phyloP scores from a whole-genome alignment of 495 filamentous ascomycete species.

The Zalerion maritima region DNA sequence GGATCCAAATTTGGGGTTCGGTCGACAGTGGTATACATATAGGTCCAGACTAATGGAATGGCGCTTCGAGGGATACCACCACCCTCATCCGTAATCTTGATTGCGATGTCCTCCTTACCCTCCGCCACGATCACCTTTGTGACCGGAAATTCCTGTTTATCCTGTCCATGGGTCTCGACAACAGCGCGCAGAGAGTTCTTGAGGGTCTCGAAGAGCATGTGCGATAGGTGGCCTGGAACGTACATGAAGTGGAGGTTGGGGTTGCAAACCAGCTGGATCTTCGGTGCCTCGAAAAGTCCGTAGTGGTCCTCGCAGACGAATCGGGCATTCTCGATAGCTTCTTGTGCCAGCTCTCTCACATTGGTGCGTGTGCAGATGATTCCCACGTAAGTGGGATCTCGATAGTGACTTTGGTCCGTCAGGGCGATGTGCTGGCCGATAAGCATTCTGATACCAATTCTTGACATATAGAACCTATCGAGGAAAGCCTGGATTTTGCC shows the following conservation, averaged over 20 bases:
- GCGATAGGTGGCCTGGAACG: conserved; percentile 88
- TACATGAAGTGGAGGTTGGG: conserved; percentile 97
- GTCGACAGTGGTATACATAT: conserved; percentile 99
- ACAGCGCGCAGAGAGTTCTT: conserved; percentile 97
- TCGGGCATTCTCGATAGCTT: conserved; percentile 94
- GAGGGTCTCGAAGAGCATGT: conserved; percentile 98
- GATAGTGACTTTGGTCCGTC: conserved; percentile 75
- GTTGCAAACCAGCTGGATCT: conserved; percentile 89
- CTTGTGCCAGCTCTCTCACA: conserved; percentile 85
- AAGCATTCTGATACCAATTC: conserved; percentile 98
- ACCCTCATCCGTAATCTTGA: conserved; percentile 93
- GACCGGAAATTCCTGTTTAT: conserved; percentile 88
- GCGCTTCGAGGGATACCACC: conserved; percentile 83
- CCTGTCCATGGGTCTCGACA: conserved; percentile 87
- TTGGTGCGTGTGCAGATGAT: conserved; percentile 99
- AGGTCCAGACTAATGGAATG: conserved; percentile 96
- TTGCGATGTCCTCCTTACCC: conserved; percentile 95
- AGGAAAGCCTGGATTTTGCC: conserved; percentile 91
- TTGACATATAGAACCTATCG: conserved; percentile 98
- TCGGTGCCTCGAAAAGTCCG: conserved; percentile 91
- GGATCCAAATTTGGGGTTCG: conserved; percentile 88
- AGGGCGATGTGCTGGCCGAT: conserved; percentile 96
- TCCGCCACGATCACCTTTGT: conserved; percentile 96
- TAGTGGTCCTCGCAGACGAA: conserved; percentile 99
- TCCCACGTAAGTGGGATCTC: conserved; percentile 86